A percentile compares a stretch with the other conserved stretches of the same genome.
Evolutionary conservation across 139 green algal species (phyloP).

Genomic region (Chlamydomonas incerta): DNA sequence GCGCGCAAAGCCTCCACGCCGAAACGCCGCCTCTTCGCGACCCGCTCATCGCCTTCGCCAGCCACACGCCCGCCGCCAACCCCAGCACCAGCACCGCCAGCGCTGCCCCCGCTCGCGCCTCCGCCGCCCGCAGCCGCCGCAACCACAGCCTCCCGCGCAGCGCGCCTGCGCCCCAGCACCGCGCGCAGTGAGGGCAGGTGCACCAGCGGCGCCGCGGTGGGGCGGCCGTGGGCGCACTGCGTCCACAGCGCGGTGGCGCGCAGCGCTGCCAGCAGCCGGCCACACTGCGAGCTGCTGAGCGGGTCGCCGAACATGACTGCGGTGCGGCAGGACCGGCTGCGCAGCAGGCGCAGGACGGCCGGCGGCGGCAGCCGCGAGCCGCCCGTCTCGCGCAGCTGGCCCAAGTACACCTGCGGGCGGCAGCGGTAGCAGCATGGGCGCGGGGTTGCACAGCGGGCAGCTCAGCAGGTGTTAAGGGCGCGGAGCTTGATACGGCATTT

Average conservation of each 20-base stretch:
- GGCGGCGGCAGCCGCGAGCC: slow-evolving; percentile 50
- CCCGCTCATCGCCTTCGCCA: no score
- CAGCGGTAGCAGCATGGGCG: no score
- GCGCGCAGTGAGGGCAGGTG: slow-evolving; percentile 20
- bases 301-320: slow-evolving; percentile 91
- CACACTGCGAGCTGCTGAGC: slow-evolving; percentile 60
- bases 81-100: no score
- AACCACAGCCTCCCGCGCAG: not conserved
- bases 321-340: slow-evolving; percentile 80
- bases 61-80: no score
- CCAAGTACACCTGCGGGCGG: slow-evolving; percentile 65
- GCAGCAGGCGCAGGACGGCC: slow-evolving; percentile 64
- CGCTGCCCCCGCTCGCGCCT: no score
- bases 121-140: no score
- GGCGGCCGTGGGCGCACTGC: slow-evolving; percentile 86
- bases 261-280: slow-evolving; percentile 66
- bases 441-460: no score
- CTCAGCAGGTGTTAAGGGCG: no score
- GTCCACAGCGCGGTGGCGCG: slow-evolving; percentile 67
- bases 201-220: slow-evolving; percentile 64
- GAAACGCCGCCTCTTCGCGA: no score
- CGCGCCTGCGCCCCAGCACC: not conserved
- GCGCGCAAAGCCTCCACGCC: no score
- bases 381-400: slow-evolving; percentile 66
- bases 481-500: no score